Base-by-base conservation (phyloP, 2,329 filamentous ascomycete genomes). In the Paramyrothecium roridum region DNA sequence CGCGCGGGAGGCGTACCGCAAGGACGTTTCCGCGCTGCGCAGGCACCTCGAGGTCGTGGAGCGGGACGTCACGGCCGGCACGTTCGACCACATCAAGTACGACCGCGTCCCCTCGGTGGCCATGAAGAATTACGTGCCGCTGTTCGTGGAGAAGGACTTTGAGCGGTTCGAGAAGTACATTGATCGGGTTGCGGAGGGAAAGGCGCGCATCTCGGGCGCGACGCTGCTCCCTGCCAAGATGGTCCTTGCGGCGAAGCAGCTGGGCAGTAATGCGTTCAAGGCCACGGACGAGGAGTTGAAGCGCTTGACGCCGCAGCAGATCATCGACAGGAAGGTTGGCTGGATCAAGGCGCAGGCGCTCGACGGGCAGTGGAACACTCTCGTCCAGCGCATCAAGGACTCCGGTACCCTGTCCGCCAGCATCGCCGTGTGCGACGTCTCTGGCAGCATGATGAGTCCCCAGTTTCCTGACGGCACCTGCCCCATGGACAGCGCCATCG, bases 361-460 rank as follows among this genome's bases (percentile, higher is more conserved):
- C 3, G 72, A 82, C 53, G 75, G 72, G 0, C 82, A 86, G 62
- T 86, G 83, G 83, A 80, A 79, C 10, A 70, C 78, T 0, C 70
- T 86, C 0, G 80, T 86, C n/a, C 72, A 82, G 65, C 77, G 82
- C 2, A 77, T 85, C 65, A 79, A 76, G 50, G 79, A 84, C 57
- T 80, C 76, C 2, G 83, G 83, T 2, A 76, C 71, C 0, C 68
- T 86, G 8, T 70, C 77, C 17, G 78, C 76, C 17, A 76, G 77
- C 55, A 81, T 86, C 34, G 82, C 82, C 1, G 74, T 86, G 11
- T 84, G 80, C 56, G 83, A 86, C 55, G 80, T 85, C 8, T 82
- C 78, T 8, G 79, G 76, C 4, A 82, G 80, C 43, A 86, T 86
- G 82, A 0, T 0, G 0, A 1, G 0, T 0, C 73, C 76, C 0